Base-by-base conservation (phyloP, 768 basidiomycete species). In the Tubosaeta sp. region DNA sequence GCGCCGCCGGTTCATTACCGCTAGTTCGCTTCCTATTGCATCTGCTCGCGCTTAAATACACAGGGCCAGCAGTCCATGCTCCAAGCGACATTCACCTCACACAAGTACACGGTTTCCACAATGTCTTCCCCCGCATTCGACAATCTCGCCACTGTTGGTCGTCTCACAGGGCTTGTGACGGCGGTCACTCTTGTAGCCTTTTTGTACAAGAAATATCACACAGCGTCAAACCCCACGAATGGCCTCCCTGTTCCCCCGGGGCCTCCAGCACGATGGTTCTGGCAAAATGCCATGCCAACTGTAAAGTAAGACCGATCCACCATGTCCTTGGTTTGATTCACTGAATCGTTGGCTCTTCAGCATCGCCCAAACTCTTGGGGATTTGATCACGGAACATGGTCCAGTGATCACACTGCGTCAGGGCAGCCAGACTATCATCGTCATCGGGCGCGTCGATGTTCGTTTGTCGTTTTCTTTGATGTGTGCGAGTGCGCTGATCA, bases 341-440 rank as follows among this genome's bases (percentile, higher is more conserved):
- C 3, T 19, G 39, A 33, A 13, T 12, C 7, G 1, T 27, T 29
- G 12, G 3, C 29, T 14, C 27, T 5, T 6, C 12, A 65, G 57
- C 12, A 50, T 62, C 35, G 61, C 63, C n/a, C 55, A 19, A 25
- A 57, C 51, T 6, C 78, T 82, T 39, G 73, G 80, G 38, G 73
- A 78, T 47, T 81, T 78, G 76, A 76, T 77, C 2, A 70, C 78
- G 48, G 60, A 76, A 54, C 84, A 84, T 51, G 84, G 84, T 0
- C 81, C 84, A 0, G 71, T 85, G 1, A 76, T 83, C 53, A 71
- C 77, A 0, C 59, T 85, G 2, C 72, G 78, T 2, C 77, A 78
- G 56, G 83, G 83, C 1, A 59, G 47, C 11, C 27, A 54, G 2
- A 19, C 61, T 10, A 55, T 43, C 38, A 41, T 67, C 31, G 19